Evolutionary conservation across 1,284 basidiomycete species (phyloP).

Genomic region (Tylopilus orsonianus): DNA sequence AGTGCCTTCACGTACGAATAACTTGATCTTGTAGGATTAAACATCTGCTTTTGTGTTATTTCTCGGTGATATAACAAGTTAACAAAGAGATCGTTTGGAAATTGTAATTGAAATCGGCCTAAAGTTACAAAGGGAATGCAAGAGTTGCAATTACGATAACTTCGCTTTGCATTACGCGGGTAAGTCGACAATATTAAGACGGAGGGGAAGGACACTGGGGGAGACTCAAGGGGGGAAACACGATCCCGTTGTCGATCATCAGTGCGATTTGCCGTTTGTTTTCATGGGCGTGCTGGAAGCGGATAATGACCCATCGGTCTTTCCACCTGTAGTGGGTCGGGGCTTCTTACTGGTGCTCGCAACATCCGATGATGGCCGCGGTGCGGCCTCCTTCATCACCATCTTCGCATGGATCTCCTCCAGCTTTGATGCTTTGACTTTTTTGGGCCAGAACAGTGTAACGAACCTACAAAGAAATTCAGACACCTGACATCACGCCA

Average conservation of each 20-base stretch:
- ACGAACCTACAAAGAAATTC: constrained; percentile 63
- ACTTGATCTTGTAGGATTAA: constrained; percentile 31
- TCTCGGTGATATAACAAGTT: constrained; percentile 19
- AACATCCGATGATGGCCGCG: constrained; percentile 44
- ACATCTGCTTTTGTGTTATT: constrained; percentile 5
- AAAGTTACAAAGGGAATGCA: constrained; percentile 27
- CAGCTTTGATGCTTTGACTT: constrained; percentile 88
- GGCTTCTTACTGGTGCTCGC: constrained; percentile 51
- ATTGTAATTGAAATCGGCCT: constrained; percentile 18
- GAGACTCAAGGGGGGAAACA: constrained; percentile 8
- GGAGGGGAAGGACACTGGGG: constrained; percentile 8
- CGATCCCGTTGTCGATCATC: constrained; percentile 22
- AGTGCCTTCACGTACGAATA: constrained; percentile 7
- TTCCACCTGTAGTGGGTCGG: constrained; percentile 46
- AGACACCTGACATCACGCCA: constrained; percentile 6
- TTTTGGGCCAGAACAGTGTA: constrained; percentile 96
- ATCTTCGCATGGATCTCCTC: constrained; percentile 94
- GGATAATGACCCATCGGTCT: constrained; percentile 46
- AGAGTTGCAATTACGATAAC: constrained; percentile 28
- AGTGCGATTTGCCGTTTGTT: constrained; percentile 34
- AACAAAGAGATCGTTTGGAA: constrained; percentile 14
- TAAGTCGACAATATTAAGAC: constrained; percentile 24
- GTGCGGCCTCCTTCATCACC: constrained; percentile 77
- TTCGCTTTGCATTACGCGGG: constrained; percentile 25
- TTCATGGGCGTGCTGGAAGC: constrained; percentile 35